Evolutionary conservation across 176 grass and related monocot genomes (phyloP), one percentile per base, ranked within the genome.

Genomic region (Panicum miliaceum): DNA sequence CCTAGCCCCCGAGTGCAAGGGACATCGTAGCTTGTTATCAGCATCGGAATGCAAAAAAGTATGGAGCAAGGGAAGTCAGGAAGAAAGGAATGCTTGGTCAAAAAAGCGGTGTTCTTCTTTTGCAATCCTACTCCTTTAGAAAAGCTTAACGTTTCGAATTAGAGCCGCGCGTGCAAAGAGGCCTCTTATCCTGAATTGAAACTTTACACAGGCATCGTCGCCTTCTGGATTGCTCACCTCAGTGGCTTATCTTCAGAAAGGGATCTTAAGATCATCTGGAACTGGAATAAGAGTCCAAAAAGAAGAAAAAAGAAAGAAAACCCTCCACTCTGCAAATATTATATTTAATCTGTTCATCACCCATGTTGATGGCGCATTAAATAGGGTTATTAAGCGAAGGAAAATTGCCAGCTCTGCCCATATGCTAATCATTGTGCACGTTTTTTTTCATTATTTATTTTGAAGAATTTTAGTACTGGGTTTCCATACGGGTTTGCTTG

Each of bases 41-140:
- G 12, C 62, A 47, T 37, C 19, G 36, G 46, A 57, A 56, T 65
- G 64, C 64, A 64, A 26, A 25, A 26, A 54, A 52, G 14, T 38
- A 42, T 45, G 14, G 15, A 43, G 3, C 13, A 82, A 38, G 14
- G 58, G 63, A 61, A 46, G n/a, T 45, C 56, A 27, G 45, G 26
- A 6, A 26, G 23, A 35, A 47, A 73, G 19, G 48, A 54, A 82
- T 42, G 42, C n/a, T 52, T 48, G 32, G 84, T 83, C 73, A 83
- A 85, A 82, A 72, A 78, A 74, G 57, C 29, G 73, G 29, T n/a
- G 40, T 90, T 77, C 88, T 86, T 73, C 29, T 50, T 75, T 65
- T 68, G n/a, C 67, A 86, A 79, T 74, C 46, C 18, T 79, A 86
- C 40, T 62, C 3, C 78, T 40, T 8, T 43, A 77, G 76, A 67